phyloP scores from a whole-genome alignment of 495 filamentous ascomycete genomes.

The Neurospora sp. region DNA sequence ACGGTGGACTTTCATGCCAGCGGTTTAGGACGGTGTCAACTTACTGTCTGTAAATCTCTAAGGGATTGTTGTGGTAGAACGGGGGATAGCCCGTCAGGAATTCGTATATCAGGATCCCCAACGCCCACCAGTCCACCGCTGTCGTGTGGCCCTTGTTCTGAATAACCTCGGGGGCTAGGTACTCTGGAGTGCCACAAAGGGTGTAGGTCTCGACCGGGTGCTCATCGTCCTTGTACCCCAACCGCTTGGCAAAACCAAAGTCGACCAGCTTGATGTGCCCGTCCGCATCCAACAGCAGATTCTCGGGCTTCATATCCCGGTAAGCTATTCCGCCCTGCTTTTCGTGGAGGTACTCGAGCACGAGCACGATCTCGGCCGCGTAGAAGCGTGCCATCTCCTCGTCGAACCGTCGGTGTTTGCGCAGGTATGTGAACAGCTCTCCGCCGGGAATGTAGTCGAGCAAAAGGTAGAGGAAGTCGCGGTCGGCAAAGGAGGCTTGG shows the following conservation, averaged over 20 bases:
- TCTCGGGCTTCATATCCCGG: conserved; percentile 93
- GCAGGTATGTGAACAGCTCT: conserved; percentile 89
- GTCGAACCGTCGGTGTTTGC: conserved; percentile 76
- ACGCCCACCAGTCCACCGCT: conserved; percentile 99
- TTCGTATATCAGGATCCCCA: conserved; percentile 93
- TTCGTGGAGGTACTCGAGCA: conserved; percentile 89
- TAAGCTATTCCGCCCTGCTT: conserved; percentile 76
- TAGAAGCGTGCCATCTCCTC: conserved; percentile 84
- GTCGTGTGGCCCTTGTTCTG: conserved; percentile 89
- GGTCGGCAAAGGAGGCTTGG: conserved; percentile 80
- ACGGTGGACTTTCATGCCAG: too few relatives aligned
- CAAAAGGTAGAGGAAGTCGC: conserved; percentile 85
- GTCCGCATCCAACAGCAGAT: conserved; percentile 81
- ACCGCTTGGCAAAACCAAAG: conserved; percentile 90
- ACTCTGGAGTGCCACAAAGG: conserved; percentile 92
- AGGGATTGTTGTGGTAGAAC: conserved; percentile 93
- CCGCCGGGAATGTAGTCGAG: conserved; percentile 88
- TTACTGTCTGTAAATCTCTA: conserved; percentile 89
- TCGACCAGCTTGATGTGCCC: conserved; percentile 97
- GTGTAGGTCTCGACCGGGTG: conserved; percentile 80
- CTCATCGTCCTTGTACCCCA: conserved; percentile 40
- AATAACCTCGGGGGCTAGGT: conserved; percentile 93
- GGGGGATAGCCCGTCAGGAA: conserved; percentile 93
- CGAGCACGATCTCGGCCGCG: conserved; percentile 87
- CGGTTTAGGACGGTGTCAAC: conserved; percentile 12